These are phyloP conservation scores for Astragalus membranaceus DNA, from an alignment of 306 rosid species.

Conservation along the genomic window DNA sequence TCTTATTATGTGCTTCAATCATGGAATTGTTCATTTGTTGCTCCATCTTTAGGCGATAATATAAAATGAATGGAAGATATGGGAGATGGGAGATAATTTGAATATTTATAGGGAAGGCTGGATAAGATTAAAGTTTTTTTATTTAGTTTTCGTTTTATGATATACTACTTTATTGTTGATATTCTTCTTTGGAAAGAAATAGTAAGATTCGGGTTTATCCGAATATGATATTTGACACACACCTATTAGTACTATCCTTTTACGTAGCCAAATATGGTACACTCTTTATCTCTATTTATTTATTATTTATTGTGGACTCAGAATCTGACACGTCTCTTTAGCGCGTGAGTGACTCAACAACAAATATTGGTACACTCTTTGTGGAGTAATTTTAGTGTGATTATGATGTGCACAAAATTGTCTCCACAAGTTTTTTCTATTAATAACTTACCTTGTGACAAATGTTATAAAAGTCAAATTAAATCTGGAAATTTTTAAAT, in stretches of 20 bases:
- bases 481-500: too few relatives aligned
- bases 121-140: slow-evolving; percentile 28
- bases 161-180: background rate
- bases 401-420: too few relatives aligned
- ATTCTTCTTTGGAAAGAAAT: slow-evolving; percentile 10
- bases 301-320: background rate
- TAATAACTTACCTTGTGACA: too few relatives aligned
- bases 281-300: background rate
- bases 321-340: background rate
- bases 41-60: too few relatives aligned
- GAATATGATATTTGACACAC: background rate
- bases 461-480: too few relatives aligned
- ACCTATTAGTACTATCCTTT: background rate
- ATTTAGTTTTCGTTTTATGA: background rate
- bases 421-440: too few relatives aligned
- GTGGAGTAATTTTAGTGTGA: too few relatives aligned
- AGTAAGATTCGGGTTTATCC: slow-evolving; percentile 43
- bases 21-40: background rate
- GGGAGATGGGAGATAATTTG: background rate
- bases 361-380: too few relatives aligned
- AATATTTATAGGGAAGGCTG: slow-evolving; percentile 13
- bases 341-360: slow-evolving; percentile 4
- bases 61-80: slow-evolving; percentile 13
- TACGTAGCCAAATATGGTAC: background rate
- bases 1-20: background rate